These are phyloP conservation scores for Malassezia japonica DNA, from an alignment of 1,284 basidiomycete species.

Conservation along the genomic window DNA sequence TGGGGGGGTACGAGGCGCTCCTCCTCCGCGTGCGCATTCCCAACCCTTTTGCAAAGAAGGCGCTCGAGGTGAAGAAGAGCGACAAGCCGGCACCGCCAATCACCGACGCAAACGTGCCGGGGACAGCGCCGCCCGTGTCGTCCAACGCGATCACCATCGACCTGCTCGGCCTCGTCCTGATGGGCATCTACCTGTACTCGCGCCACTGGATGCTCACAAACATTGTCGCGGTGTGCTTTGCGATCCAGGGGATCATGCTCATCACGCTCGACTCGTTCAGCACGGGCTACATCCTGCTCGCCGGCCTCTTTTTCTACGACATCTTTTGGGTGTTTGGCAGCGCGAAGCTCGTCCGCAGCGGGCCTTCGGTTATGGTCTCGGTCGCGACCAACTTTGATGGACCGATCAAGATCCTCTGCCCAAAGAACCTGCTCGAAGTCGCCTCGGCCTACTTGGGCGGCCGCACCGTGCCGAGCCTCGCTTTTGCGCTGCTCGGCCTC, in stretches of 20 bases:
- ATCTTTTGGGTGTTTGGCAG: slow-evolving; percentile 46
- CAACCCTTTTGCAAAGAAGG: neutral
- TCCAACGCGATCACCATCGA: neutral
- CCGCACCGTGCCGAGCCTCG: slow-evolving; percentile 14
- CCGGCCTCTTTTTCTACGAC: slow-evolving; percentile 46
- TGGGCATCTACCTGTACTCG: slow-evolving; percentile 58
- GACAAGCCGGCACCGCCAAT: neutral
- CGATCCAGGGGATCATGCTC: slow-evolving; percentile 69
- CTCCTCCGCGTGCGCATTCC: neutral
- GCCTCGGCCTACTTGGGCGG: slow-evolving; percentile 13
- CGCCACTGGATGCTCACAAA: slow-evolving; percentile 65
- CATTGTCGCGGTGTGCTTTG: slow-evolving; percentile 71
- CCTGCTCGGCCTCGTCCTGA: slow-evolving; percentile 54
- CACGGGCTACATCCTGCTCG: slow-evolving; percentile 72
- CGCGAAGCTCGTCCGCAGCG: slow-evolving; percentile 2
- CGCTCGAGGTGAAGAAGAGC: neutral
- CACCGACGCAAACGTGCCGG: neutral
- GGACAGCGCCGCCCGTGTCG: neutral
- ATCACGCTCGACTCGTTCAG: slow-evolving; percentile 81
- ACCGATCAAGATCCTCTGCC: slow-evolving; percentile 62
- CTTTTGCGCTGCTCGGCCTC: slow-evolving; percentile 73
- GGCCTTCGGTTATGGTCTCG: slow-evolving; percentile 45
- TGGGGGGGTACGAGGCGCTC: neutral
- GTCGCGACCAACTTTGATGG: slow-evolving; percentile 84
- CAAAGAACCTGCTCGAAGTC: slow-evolving; percentile 44